Conservation (phyloP, 2,329 filamentous ascomycete genomes). For the Pestalotiopsis sp. region DNA sequence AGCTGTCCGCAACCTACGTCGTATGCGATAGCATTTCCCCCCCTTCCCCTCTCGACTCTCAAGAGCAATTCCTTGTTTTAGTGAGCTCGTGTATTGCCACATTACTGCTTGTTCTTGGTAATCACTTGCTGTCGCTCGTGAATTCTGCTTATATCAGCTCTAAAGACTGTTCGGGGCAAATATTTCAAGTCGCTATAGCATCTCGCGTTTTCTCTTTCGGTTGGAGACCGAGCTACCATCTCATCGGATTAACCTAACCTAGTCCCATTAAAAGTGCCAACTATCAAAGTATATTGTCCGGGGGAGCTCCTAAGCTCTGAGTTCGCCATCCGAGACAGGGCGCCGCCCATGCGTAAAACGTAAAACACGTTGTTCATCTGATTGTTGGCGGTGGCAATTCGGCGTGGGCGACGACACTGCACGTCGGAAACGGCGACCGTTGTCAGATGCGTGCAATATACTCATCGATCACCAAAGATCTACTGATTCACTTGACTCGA, state of each 20-base stretch:
- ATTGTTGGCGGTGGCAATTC: not conserved
- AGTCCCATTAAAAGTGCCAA: not conserved
- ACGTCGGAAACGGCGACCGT: not conserved
- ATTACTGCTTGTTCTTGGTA: not conserved
- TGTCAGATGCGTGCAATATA: not conserved
- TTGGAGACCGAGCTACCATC: not conserved
- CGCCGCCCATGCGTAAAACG: not conserved
- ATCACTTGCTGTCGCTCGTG: not conserved
- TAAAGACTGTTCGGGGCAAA: not conserved
- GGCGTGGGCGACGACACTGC: not conserved
- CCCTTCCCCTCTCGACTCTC: not conserved
- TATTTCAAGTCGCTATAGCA: not conserved
- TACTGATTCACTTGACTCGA: not conserved
- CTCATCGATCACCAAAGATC: not conserved
- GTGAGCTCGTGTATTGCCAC: not conserved
- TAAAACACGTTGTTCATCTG: not conserved
- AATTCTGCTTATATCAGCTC: not conserved
- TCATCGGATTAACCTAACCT: not conserved
- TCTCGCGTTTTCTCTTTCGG: not conserved
- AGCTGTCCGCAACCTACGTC: not conserved
- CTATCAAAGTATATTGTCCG: not conserved
- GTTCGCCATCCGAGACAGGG: not conserved
- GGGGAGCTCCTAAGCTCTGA: not conserved
- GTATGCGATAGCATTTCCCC: not conserved
- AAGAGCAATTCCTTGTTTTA: not conserved